phyloP scores from a whole-genome alignment of 257 asterid genomes.

The Capsicum chinense region DNA sequence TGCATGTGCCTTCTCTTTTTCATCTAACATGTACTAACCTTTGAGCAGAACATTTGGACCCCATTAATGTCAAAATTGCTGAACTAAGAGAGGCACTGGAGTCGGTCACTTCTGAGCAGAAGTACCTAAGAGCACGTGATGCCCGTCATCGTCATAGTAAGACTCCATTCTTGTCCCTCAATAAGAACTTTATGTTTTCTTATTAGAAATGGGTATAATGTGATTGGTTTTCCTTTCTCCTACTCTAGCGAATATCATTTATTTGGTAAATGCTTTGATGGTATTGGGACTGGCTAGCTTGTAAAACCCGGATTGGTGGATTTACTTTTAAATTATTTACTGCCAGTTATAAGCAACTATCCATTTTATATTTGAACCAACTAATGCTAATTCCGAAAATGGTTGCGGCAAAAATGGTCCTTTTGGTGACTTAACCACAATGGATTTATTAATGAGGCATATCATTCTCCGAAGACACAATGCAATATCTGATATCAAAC shows the following conservation, averaged over 20 bases:
- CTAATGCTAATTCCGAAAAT: background rate
- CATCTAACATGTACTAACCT: constrained; percentile 20
- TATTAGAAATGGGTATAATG: background rate
- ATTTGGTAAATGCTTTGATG: background rate
- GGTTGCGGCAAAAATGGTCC: constrained; percentile 10
- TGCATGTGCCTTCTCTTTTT: background rate
- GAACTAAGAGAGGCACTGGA: constrained; percentile 83
- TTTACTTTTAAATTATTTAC: constrained; percentile 2
- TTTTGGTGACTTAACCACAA: background rate
- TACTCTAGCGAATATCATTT: background rate
- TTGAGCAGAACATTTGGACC: constrained; percentile 73
- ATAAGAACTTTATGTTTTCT: background rate
- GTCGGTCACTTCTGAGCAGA: constrained; percentile 80
- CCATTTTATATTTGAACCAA: constrained; percentile 5
- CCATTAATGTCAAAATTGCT: constrained; percentile 82
- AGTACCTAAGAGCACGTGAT: constrained; percentile 75
- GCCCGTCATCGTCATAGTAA: constrained; percentile 80
- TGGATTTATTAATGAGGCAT: background rate
- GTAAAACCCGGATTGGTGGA: background rate
- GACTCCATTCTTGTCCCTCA: constrained; percentile 34
- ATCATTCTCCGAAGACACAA: background rate
- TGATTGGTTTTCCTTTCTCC: constrained; percentile 11
- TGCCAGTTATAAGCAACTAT: background rate
- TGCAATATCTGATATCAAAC: background rate
- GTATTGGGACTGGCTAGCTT: background rate